These are phyloP conservation scores for Elongisporangium prolatum DNA, from an alignment of 352 stramenopile species.

Conservation along the genomic window DNA sequence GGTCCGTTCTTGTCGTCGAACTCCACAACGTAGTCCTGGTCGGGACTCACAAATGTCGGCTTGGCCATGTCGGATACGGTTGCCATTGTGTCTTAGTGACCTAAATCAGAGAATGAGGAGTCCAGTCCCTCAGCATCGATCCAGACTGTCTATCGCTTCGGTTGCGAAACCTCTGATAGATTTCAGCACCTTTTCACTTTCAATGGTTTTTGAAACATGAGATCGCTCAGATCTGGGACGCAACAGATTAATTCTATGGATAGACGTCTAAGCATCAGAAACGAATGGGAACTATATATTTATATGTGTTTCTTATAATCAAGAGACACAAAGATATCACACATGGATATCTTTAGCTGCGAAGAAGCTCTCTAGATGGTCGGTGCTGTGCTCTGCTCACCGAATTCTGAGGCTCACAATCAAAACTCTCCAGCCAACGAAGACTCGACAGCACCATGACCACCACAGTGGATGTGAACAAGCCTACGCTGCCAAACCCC, in stretches of 20 bases:
- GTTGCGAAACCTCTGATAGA: too few relatives aligned
- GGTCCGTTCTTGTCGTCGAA: conserved; percentile 17
- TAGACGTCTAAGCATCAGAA: too few relatives aligned
- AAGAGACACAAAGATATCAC: too few relatives aligned
- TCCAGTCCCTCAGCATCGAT: too few relatives aligned
- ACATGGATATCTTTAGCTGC: neutral
- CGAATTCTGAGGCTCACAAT: neutral
- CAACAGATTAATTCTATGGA: too few relatives aligned
- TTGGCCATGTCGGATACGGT: neutral
- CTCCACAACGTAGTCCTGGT: conserved; percentile 11
- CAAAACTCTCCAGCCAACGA: neutral
- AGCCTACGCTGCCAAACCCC: neutral
- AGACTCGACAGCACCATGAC: neutral
- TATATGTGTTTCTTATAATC: too few relatives aligned
- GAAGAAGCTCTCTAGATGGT: neutral
- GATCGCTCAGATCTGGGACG: too few relatives aligned
- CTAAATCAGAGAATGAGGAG: too few relatives aligned
- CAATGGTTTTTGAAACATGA: too few relatives aligned
- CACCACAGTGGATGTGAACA: neutral
- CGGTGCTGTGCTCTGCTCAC: neutral
- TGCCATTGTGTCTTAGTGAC: neutral
- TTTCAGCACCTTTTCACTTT: too few relatives aligned
- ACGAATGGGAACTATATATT: too few relatives aligned
- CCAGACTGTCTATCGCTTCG: too few relatives aligned
- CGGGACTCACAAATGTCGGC: neutral